Evolutionary conservation across 2,329 filamentous ascomycete species (phyloP).

Genomic region (Aureobasidium musti): DNA sequence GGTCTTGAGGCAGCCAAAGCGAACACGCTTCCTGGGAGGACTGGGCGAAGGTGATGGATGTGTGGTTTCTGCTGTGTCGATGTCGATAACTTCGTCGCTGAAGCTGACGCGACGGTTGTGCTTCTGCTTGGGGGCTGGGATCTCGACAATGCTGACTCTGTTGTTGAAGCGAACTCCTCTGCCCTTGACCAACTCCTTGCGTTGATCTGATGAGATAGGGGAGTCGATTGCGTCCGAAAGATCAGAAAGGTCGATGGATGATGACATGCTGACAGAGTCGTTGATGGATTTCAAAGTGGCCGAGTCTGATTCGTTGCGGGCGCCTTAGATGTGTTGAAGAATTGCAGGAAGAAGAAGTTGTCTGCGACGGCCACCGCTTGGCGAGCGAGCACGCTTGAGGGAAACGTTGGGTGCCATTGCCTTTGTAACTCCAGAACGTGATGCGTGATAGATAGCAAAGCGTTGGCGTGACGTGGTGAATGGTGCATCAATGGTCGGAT

Average conservation of each 20-base stretch:
- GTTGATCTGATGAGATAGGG: neutral
- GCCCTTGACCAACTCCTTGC: neutral
- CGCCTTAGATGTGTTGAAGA: constrained; percentile 11
- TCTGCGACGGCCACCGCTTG: constrained; percentile 10
- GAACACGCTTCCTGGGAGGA: constrained; percentile 19
- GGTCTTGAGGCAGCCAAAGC: constrained; percentile 27
- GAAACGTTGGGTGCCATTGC: constrained; percentile 20
- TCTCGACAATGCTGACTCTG: constrained; percentile 22
- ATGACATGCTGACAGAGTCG: constrained; percentile 17
- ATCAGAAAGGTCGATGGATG: constrained; percentile 8
- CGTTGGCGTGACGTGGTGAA: constrained; percentile 20
- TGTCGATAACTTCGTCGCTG: constrained; percentile 27
- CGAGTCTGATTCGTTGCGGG: neutral
- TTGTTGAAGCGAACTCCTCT: constrained; percentile 26
- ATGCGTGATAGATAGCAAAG: constrained; percentile 10
- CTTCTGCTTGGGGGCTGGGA: constrained; percentile 1
- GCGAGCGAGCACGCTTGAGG: constrained; percentile 4
- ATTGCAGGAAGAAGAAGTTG: constrained; percentile 18
- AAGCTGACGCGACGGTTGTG: constrained; percentile 18
- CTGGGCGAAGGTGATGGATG: neutral
- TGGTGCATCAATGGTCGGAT: constrained; percentile 9
- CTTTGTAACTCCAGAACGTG: neutral
- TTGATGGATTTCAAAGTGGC: neutral
- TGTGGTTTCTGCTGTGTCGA: constrained; percentile 8
- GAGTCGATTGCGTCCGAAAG: constrained; percentile 6